Percentiles rank a stretch among this genome's conserved stretches.
These are phyloP conservation scores for Rhodomyrtus tomentosa DNA, from an alignment of 345 rosid genomes.

Conservation along the genomic window DNA sequence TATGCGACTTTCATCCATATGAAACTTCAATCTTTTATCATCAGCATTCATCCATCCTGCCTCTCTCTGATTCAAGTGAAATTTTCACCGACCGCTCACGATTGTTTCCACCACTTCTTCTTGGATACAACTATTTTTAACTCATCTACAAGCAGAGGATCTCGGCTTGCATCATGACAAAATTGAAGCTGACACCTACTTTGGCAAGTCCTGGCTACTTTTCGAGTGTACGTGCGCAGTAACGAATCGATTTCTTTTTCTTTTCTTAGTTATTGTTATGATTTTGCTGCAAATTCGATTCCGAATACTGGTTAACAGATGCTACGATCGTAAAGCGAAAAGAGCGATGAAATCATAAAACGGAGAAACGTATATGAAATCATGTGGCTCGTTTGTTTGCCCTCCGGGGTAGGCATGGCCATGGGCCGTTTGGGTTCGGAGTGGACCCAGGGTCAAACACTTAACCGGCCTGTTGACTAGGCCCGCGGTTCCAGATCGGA, in stretches of 20 bases:
- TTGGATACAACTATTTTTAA: background rate
- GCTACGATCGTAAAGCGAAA: accelerated
- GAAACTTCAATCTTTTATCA: background rate
- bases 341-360: background rate
- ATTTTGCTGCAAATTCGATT: background rate
- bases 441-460: too few species aligned
- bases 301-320: background rate
- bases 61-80: background rate
- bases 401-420: background rate
- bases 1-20: background rate
- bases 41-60: background rate
- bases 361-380: background rate
- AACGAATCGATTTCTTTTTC: background rate
- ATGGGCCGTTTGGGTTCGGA: too few species aligned
- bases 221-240: background rate
- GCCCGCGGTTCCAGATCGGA: too few species aligned
- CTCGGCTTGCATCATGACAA: background rate
- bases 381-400: background rate
- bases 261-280: background rate
- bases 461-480: too few species aligned
- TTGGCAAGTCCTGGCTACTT: background rate
- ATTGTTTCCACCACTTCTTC: background rate
- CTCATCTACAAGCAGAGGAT: background rate
- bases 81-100: background rate
- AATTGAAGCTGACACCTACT: background rate